phyloP scores from a whole-genome alignment of 805 yeast species.

The Allodekkera sacchari region DNA sequence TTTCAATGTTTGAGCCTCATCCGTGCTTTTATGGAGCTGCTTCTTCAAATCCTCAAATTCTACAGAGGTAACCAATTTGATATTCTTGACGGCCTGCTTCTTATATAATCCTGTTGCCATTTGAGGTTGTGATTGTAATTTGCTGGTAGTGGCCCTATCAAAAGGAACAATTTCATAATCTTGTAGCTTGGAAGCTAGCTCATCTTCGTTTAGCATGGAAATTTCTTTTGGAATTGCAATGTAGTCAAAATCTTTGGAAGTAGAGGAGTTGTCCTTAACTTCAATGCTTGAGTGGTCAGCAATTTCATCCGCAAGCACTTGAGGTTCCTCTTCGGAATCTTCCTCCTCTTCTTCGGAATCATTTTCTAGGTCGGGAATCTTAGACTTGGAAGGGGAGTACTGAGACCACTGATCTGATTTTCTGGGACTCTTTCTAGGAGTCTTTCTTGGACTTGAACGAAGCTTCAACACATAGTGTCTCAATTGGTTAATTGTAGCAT shows the following conservation, averaged over 20 bases:
- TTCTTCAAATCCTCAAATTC: background rate
- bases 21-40: background rate
- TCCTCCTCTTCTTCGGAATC: no score
- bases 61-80: background rate
- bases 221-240: no score
- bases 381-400: no score
- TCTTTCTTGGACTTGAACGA: constrained; percentile 2
- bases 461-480: constrained; percentile 33
- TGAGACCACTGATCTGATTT: no score
- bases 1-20: background rate
- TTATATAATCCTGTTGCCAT: background rate
- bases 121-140: constrained; percentile 8
- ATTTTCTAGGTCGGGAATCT: no score
- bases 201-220: constrained; percentile 1
- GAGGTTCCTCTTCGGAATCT: no score
- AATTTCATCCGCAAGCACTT: no score
- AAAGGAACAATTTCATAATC: constrained; percentile 3
- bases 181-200: constrained; percentile 1
- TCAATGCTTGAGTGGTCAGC: no score
- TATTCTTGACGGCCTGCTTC: background rate
- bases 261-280: no score
- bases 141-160: constrained; percentile 1
- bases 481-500: constrained; percentile 52
- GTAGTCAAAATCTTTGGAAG: no score
- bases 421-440: no score